Percentiles rank a stretch among this genome's conserved stretches.
These are phyloP conservation scores for Tirmania nivea DNA, from an alignment of 495 filamentous ascomycete genomes.

Conservation along the genomic window DNA sequence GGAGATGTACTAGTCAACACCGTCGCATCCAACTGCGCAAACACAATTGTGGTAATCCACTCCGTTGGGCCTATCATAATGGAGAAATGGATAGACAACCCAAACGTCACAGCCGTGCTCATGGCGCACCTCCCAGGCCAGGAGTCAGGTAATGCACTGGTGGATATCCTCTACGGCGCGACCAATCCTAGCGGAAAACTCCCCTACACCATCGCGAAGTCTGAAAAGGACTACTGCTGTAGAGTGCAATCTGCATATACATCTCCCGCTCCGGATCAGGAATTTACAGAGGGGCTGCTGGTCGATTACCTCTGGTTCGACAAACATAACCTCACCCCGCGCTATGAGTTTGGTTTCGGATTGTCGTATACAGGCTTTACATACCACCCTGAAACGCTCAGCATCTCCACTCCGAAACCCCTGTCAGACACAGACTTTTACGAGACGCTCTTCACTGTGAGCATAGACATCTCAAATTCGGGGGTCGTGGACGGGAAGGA, in stretches of 20 bases:
- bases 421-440: neutral
- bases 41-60: constrained; percentile 35
- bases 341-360: constrained; percentile 30
- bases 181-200: constrained; percentile 36
- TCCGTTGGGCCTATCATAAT: constrained; percentile 30
- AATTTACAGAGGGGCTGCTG: constrained; percentile 28
- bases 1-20: constrained; percentile 29
- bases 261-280: constrained; percentile 2
- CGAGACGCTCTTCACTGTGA: constrained; percentile 2
- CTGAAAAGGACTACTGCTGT: constrained; percentile 10
- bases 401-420: constrained; percentile 9
- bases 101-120: constrained; percentile 37
- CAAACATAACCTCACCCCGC: constrained; percentile 23
- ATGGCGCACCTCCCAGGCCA: constrained; percentile 33
- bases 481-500: constrained; percentile 26
- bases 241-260: constrained; percentile 6
- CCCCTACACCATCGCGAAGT: constrained; percentile 32
- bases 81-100: constrained; percentile 27
- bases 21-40: constrained; percentile 27
- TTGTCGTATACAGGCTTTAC: constrained; percentile 22
- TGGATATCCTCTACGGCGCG: constrained; percentile 31
- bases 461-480: constrained; percentile 23
- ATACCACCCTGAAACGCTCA: too few relatives aligned
- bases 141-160: constrained; percentile 32
- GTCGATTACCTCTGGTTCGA: constrained; percentile 35